Evolutionary conservation across 768 basidiomycete species (phyloP), one percentile per base, ranked within the genome.

Genomic region (Mycena galericulata): DNA sequence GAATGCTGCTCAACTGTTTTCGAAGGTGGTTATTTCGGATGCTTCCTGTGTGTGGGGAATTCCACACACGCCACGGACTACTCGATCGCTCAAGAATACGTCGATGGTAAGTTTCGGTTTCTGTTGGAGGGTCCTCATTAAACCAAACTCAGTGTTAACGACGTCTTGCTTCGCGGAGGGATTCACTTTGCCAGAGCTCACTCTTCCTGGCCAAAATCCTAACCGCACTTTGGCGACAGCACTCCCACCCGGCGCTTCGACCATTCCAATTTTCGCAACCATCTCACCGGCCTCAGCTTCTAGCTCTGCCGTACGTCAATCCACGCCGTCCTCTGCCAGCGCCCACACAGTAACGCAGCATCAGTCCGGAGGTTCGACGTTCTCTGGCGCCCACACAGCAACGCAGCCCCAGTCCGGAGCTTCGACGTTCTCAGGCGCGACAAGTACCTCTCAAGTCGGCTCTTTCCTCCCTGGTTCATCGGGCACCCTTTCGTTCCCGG

Each of bases 1-100:
- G 11, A 71, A 41, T 83, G 82, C 65, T 83, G 82, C 63, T 66
- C 78, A 17, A 56, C 68, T 29, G 45, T 62, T 8, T 84, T 83
- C 59, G 75, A 79, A 54, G 69, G 43, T 0, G 64, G 67, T 9
- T 83, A 81, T 65, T 78, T 77, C 70, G 68, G 77, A 62, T 83
- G 82, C 50, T 74, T 81, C 71, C 47, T 51, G 11, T 83, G 82
- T 60, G 70, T 81, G 43, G 81, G 81, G 7, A 54, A 22, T 15
- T 75, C 77, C 2, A 26, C 74, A 36, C 62, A 79, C 47, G 57
- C 70, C 6, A 75, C 75, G 22, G 75, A 81, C 63, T 85, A 70
- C 53, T 60, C 76, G 8, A 14, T 59, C 1, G 71, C 75, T 0
- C 83, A 85, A 54, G 43, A 26, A 15, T 80, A 69, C 22, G 63